These are phyloP conservation scores for Comarum palustre DNA, from an alignment of 306 rosid species.

Conservation along the genomic window DNA sequence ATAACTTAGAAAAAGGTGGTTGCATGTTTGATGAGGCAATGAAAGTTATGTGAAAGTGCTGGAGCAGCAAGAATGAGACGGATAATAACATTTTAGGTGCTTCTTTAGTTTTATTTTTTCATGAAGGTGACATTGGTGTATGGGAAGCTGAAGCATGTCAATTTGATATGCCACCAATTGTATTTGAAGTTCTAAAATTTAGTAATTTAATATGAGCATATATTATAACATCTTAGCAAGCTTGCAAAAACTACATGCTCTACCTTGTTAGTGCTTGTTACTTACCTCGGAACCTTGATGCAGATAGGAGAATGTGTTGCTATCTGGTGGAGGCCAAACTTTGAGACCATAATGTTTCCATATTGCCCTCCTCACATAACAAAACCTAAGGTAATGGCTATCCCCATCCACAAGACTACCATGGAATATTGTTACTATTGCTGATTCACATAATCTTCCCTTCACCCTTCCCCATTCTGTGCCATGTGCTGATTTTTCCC, in stretches of 20 bases:
- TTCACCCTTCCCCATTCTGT: neutral
- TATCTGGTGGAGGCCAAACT: slow-evolving; percentile 99
- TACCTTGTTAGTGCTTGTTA: slow-evolving; percentile 17
- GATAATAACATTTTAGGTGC: neutral
- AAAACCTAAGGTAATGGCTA: slow-evolving; percentile 73
- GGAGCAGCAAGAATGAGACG: neutral
- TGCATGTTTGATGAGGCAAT: neutral
- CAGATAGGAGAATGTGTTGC: slow-evolving; percentile 99
- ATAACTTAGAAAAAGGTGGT: neutral
- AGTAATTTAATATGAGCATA: neutral
- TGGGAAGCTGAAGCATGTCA: neutral
- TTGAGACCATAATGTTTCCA: slow-evolving; percentile 96
- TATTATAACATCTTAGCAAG: neutral
- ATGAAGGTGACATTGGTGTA: neutral
- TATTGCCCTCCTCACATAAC: slow-evolving; percentile 99
- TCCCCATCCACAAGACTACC: neutral
- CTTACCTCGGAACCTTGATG: slow-evolving; percentile 16
- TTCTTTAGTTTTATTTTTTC: neutral
- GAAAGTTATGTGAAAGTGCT: neutral
- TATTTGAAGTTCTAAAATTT: neutral
- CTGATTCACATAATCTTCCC: neutral
- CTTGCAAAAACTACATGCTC: neutral
- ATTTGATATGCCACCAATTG: neutral
- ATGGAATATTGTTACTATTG: slow-evolving; percentile 5
- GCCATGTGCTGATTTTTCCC: neutral